Evolutionary conservation across 768 basidiomycete species (phyloP), one percentile per base, ranked within the genome.

Genomic region (Galerina sulciceps): DNA sequence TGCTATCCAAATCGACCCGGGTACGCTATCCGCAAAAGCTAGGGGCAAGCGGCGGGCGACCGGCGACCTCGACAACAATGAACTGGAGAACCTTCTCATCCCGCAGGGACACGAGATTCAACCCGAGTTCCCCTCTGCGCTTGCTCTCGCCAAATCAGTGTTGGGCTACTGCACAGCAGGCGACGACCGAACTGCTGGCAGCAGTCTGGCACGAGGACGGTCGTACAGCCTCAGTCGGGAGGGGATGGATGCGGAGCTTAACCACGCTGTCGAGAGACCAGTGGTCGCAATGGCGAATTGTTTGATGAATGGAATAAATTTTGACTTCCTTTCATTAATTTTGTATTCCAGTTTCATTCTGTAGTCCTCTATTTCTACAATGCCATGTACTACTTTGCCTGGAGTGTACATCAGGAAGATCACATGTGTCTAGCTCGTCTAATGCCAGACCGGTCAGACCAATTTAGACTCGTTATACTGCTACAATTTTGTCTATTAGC

Each of bases 11-110:
- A 60, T 61, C 17, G 69, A 71, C 35, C 59, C 64, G 4, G 73
- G 76, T 55, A 68, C 74, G 41, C 67, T 78, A 14, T 70, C 73
- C 3, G 65, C 73, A 43, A 73, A 72, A 53, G 79, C 83, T 14
- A 86, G 85, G 67, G 89, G 87, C 83, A 0, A 86, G 64, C 82
- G 84, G 59, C 82, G 81, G 22, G 87, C 83, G 0, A 74, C 74
- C 8, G 72, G 77, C 10, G 74, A 74, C 13, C 73, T 76, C 38
- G 67, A 71, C 34, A 31, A n/a, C n/a, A n/a, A 31, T 8, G 76
- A 67, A 23, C 18, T 58, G 15, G 65, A 69, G 34, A 61, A 52
- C 60, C 52, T 53, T 35, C 63, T 65, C 15, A 60, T 75, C 49
- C 68, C 79, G 55, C 65, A 76, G 59, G 64, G 81, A 75, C 71